These are phyloP conservation scores for Lanzia echinophila DNA, from an alignment of 2,329 filamentous ascomycete genomes.

Conservation along the genomic window DNA sequence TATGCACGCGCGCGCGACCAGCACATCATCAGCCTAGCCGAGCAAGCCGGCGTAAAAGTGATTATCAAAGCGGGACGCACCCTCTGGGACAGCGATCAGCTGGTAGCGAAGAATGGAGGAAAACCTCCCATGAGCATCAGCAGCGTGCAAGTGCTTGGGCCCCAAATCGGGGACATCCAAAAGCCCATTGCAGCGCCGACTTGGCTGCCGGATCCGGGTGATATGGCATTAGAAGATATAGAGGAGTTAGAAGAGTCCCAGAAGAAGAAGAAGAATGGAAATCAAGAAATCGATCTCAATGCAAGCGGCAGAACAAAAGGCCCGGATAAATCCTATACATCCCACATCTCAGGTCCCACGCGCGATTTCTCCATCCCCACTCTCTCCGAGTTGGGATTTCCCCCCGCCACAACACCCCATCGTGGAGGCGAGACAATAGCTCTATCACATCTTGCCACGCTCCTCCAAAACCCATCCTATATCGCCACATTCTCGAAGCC, in stretches of 20 bases:
- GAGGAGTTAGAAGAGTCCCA: no score
- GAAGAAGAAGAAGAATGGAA: constrained; percentile 44
- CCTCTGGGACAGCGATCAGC: constrained; percentile 64
- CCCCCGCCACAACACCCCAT: constrained; percentile 60
- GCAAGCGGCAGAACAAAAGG: constrained; percentile 41
- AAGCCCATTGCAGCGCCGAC: constrained; percentile 54
- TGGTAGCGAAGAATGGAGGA: constrained; percentile 58
- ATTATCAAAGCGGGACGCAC: constrained; percentile 60
- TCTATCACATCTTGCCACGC: constrained; percentile 48
- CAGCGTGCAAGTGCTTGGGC: constrained; percentile 57
- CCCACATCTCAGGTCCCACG: constrained; percentile 55
- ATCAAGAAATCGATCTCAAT: constrained; percentile 53
- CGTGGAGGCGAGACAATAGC: constrained; percentile 65
- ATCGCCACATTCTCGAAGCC: constrained; percentile 71
- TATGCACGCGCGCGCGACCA: constrained; percentile 62
- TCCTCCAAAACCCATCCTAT: constrained; percentile 58
- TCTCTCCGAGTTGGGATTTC: constrained; percentile 62
- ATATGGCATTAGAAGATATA: constrained; percentile 49
- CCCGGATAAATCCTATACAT: constrained; percentile 50
- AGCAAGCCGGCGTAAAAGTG: constrained; percentile 60
- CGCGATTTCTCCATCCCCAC: constrained; percentile 66
- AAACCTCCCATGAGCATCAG: constrained; percentile 70
- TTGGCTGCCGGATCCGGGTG: constrained; percentile 57
- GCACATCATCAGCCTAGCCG: constrained; percentile 50
- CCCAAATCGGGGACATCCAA: constrained; percentile 55